Evolutionary conservation across 2,329 filamentous ascomycete genomes (phyloP).

Genomic region (Zymoseptoria tritici): DNA sequence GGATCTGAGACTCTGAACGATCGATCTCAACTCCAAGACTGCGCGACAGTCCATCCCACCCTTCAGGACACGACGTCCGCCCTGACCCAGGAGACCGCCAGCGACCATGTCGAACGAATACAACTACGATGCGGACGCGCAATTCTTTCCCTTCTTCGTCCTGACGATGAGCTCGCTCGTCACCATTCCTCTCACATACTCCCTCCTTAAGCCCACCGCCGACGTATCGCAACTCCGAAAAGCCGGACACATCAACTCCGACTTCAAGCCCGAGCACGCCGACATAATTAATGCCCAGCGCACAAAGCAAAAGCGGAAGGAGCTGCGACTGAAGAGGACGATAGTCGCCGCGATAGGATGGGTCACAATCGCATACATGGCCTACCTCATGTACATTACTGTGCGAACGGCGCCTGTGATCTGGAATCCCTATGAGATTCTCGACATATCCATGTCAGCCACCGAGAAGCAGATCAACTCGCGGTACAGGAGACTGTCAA

Average conservation of each 20-base stretch:
- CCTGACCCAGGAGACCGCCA: not conserved
- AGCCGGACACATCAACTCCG: slow-evolving; percentile 72
- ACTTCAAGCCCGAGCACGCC: slow-evolving; percentile 74
- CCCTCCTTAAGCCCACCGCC: slow-evolving; percentile 67
- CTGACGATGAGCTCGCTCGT: slow-evolving; percentile 81
- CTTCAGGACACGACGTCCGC: not conserved
- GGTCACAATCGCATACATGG: slow-evolving; percentile 78
- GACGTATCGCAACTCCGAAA: slow-evolving; percentile 66
- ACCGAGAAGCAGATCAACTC: slow-evolving; percentile 88
- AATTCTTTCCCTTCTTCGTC: slow-evolving; percentile 99
- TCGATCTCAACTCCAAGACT: not conserved
- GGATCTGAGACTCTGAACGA: not conserved
- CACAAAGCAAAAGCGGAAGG: slow-evolving; percentile 79
- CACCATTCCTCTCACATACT: slow-evolving; percentile 85
- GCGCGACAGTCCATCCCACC: no score
- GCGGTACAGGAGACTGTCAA: slow-evolving; percentile 78
- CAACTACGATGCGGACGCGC: slow-evolving; percentile 94
- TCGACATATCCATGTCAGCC: slow-evolving; percentile 74
- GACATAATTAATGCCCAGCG: slow-evolving; percentile 77
- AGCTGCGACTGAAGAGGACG: slow-evolving; percentile 79
- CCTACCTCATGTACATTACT: slow-evolving; percentile 80
- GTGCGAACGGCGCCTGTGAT: slow-evolving; percentile 65
- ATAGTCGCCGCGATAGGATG: slow-evolving; percentile 71
- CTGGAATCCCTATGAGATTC: slow-evolving; percentile 95
- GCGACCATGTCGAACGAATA: slow-evolving; percentile 83